phyloP scores from a whole-genome alignment of 768 basidiomycete genomes.

The Psilocybe cubensis region DNA sequence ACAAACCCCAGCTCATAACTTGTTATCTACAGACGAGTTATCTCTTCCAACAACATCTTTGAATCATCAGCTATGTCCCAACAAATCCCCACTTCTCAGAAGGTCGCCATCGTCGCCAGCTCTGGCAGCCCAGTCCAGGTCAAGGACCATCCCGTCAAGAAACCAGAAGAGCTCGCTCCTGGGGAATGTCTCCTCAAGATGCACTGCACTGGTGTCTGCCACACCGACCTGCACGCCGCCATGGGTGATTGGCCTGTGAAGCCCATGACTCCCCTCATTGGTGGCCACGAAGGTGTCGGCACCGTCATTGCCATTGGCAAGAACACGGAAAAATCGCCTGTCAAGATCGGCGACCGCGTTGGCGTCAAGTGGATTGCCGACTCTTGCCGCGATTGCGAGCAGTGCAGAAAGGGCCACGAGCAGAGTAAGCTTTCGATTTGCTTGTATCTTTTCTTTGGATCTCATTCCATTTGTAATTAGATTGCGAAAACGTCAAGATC shows the following conservation, averaged over 20 bases:
- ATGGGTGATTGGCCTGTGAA: slow-evolving; percentile 81
- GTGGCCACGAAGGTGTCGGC: slow-evolving; percentile 88
- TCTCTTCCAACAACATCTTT: background rate
- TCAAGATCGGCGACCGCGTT: slow-evolving; percentile 79
- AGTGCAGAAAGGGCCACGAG: slow-evolving; percentile 77
- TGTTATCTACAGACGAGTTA: background rate
- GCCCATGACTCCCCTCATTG: slow-evolving; percentile 68
- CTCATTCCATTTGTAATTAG: slow-evolving; percentile 29
- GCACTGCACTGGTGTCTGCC: slow-evolving; percentile 82
- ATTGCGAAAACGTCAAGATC: slow-evolving; percentile 60
- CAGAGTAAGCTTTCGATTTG: slow-evolving; percentile 50
- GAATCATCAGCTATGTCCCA: slow-evolving; percentile 1
- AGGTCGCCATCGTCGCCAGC: slow-evolving; percentile 43
- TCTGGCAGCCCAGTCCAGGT: slow-evolving; percentile 39
- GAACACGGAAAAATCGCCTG: slow-evolving; percentile 57
- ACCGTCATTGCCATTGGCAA: slow-evolving; percentile 78
- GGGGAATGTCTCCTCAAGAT: slow-evolving; percentile 81
- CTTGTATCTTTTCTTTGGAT: background rate
- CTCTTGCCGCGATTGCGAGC: slow-evolving; percentile 73
- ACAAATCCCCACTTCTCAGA: slow-evolving; percentile 43
- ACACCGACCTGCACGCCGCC: slow-evolving; percentile 80
- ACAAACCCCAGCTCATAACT: background rate
- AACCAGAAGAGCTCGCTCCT: slow-evolving; percentile 57
- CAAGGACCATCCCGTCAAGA: slow-evolving; percentile 59
- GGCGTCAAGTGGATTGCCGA: slow-evolving; percentile 85